Conservation (phyloP, 2,329 filamentous ascomycete species). For the Colletotrichum melonis region DNA sequence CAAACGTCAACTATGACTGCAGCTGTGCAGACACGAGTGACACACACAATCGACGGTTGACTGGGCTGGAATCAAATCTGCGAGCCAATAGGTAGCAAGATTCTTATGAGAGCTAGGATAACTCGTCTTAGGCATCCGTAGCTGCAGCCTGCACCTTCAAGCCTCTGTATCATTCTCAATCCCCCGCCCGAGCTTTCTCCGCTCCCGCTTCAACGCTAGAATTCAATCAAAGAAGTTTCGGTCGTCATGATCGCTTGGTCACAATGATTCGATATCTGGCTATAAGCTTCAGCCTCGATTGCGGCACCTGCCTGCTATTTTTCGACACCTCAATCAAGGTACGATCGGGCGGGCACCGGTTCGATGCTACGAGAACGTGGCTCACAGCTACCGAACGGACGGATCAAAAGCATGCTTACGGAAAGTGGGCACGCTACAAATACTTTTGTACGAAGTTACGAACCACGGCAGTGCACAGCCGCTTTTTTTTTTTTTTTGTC, state of each 20-base stretch:
- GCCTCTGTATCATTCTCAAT: not conserved
- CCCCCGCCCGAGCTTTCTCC: not conserved
- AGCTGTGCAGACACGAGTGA: not conserved
- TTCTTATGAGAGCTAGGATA: not conserved
- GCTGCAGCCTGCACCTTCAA: not conserved
- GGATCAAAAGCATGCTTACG: not conserved
- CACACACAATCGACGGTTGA: too few species aligned
- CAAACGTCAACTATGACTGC: not conserved
- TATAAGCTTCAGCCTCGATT: conserved; percentile 1
- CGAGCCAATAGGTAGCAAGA: not conserved
- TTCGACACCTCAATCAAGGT: not conserved
- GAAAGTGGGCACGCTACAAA: not conserved
- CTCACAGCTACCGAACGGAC: not conserved
- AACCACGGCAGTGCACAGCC: not conserved
- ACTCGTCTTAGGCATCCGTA: not conserved
- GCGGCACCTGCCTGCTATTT: not conserved
- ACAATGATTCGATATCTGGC: not conserved
- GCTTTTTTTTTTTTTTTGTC: not conserved
- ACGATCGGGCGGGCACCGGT: not conserved
- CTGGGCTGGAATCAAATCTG: not conserved
- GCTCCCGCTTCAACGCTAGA: not conserved
- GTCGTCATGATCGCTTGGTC: not conserved
- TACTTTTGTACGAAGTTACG: not conserved
- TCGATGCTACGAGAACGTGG: not conserved
- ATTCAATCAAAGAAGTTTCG: not conserved